Conservation (phyloP, 345 rosid species). For the Citrus australasica region DNA sequence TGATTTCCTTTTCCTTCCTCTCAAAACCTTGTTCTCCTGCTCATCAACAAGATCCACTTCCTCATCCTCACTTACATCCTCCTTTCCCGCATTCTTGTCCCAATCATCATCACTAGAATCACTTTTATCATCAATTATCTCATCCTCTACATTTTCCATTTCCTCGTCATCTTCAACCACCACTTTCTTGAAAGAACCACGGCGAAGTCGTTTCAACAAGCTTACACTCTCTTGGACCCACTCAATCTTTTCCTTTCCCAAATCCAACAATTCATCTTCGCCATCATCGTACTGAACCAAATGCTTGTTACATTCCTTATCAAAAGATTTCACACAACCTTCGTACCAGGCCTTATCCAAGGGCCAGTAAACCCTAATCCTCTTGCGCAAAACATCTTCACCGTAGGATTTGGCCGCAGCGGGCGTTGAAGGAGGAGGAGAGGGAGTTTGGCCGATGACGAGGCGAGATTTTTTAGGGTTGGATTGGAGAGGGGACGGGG, state of each 20-base stretch:
- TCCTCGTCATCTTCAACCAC: slow-evolving; percentile 50
- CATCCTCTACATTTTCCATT: slow-evolving; percentile 27
- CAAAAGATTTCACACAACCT: slow-evolving; percentile 52
- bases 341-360: slow-evolving; percentile 87
- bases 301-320: slow-evolving; percentile 58
- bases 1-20: slow-evolving; percentile 45
- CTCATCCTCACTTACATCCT: slow-evolving; percentile 39
- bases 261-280: slow-evolving; percentile 85
- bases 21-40: slow-evolving; percentile 36
- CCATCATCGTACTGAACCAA: slow-evolving; percentile 70
- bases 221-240: slow-evolving; percentile 48
- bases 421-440: slow-evolving; percentile 25
- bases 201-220: slow-evolving; percentile 60
- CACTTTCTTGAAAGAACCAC: slow-evolving; percentile 47
- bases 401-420: slow-evolving; percentile 31
- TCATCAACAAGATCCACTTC: slow-evolving; percentile 63
- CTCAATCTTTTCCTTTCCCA: slow-evolving; percentile 82
- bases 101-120: slow-evolving; percentile 86
- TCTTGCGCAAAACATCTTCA: slow-evolving; percentile 57
- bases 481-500: slow-evolving; percentile 71
- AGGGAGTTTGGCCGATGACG: slow-evolving; percentile 54
- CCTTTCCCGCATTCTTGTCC: slow-evolving; percentile 48
- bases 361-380: slow-evolving; percentile 90
- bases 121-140: slow-evolving; percentile 34
- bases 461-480: slow-evolving; percentile 59